These are phyloP conservation scores for Nigrospora sphaerica DNA, from an alignment of 2,329 filamentous ascomycete species.

Conservation along the genomic window DNA sequence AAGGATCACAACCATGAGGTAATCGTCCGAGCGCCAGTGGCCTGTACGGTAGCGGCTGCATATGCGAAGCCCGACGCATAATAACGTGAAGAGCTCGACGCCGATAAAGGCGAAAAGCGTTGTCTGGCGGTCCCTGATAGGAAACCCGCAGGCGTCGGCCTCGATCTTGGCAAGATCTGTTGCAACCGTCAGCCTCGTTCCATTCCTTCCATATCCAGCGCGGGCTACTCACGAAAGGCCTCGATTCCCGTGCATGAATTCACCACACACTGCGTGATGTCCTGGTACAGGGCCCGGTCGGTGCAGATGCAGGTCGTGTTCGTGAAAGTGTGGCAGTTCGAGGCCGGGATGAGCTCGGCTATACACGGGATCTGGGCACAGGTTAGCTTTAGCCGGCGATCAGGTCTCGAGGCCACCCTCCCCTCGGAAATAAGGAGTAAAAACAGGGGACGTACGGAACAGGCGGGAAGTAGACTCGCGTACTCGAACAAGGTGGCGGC, in stretches of 20 bases:
- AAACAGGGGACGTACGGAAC: no score
- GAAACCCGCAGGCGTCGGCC: neutral
- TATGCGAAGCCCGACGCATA: neutral
- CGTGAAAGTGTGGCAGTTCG: neutral
- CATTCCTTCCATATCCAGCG: neutral
- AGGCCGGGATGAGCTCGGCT: neutral
- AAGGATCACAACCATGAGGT: neutral
- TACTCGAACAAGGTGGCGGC: no score
- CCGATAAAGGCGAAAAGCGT: neutral
- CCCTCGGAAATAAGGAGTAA: no score
- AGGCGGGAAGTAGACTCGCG: no score
- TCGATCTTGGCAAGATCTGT: neutral
- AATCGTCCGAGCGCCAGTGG: neutral
- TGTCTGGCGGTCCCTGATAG: neutral
- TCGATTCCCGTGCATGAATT: neutral
- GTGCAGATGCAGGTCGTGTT: neutral
- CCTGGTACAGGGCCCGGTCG: neutral
- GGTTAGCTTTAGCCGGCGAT: neutral
- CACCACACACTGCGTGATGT: neutral
- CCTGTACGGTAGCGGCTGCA: neutral
- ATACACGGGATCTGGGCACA: neutral
- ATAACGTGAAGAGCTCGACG: neutral
- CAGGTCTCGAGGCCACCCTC: no score
- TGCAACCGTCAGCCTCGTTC: no score
- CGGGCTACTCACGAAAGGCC: neutral